Conservation (phyloP, 371 early-diverging fungal species). For the Ordospora colligata region DNA sequence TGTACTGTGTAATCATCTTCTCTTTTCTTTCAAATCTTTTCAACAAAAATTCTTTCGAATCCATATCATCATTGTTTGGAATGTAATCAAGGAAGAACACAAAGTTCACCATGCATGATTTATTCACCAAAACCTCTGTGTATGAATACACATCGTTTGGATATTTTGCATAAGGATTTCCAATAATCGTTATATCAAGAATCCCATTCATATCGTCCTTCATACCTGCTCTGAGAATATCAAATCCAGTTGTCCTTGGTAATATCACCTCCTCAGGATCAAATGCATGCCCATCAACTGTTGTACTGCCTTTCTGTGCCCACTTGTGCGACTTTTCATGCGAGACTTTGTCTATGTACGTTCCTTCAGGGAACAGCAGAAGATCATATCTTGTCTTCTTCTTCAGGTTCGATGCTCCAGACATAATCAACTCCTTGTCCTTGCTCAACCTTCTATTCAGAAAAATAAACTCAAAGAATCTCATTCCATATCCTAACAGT, state of each 20-base stretch:
- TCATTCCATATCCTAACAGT: constrained; percentile 53
- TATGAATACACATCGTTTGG: constrained; percentile 38
- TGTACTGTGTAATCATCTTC: constrained; percentile 7
- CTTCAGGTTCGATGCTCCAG: constrained; percentile 25
- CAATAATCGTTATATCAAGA: constrained; percentile 52
- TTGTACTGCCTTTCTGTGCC: constrained; percentile 9
- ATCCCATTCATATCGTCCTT: constrained; percentile 43
- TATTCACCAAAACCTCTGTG: constrained; percentile 28
- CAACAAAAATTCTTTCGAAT: constrained; percentile 27
- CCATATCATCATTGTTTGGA: background rate
- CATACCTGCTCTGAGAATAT: constrained; percentile 30
- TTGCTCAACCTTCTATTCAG: constrained; percentile 44
- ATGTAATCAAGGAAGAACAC: constrained; percentile 40
- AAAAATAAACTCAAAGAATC: constrained; percentile 52
- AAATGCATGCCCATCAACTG: constrained; percentile 19
- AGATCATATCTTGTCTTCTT: constrained; percentile 30
- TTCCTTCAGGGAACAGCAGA: constrained; percentile 60
- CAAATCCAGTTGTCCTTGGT: constrained; percentile 56
- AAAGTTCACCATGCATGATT: constrained; percentile 12
- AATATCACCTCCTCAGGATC: constrained; percentile 42
- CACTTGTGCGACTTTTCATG: constrained; percentile 42
- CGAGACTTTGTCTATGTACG: constrained; percentile 49
- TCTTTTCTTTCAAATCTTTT: constrained; percentile 47
- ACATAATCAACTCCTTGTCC: constrained; percentile 44
- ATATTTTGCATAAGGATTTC: constrained; percentile 44